Base-by-base conservation (phyloP, 2,329 filamentous ascomycete genomes). In the Aspergillus sp. region DNA sequence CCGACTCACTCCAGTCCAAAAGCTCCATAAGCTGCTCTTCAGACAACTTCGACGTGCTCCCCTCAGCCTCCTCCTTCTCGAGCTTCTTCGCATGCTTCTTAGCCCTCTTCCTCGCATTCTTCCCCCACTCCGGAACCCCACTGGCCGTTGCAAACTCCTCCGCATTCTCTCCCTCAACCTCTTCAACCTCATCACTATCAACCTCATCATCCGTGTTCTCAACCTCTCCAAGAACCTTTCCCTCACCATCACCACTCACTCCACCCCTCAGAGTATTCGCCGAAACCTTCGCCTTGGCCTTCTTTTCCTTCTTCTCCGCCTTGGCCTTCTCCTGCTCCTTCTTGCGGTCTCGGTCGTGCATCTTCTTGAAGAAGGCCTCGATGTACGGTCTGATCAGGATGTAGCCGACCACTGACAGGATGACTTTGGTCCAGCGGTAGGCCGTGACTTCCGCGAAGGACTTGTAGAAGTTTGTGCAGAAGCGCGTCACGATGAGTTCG, bases 21-120 rank as follows among this genome's bases (percentile, higher is more conserved):
- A 88, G 85, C 74, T 92, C 87, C 70, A 86, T 83, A 65, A 93
- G 88, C 71, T 92, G 88, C 75, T 89, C 88, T 72, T 91, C 88
- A 59, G 88, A 85, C 63, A 89, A 82, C 58, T 87, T 84, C 65
- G 87, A 15, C 7, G 30, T 41, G 85, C 81, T 63, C 76, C 73
- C 75, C 84, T 79, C 61, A 89, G 40, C 87, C 64, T 86, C 80
- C 48, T 80, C 82, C 66, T 86, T 86, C 60, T 90, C 73, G 67
- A 89, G 70, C 68, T 86, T 83, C 79, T 86, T 86, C 60, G 89
- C 77, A 72, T 89, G 81, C 64, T 83, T 82, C 68, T 87, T 82
- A 77, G 91, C 88, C 65, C 88, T 82, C 72, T 85, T 83, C 63
- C 87, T 80, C 9, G 89, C 87, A 77, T 86, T 89, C 75, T 86